Evolutionary conservation across 2,329 filamentous ascomycete species (phyloP), one percentile per base, ranked within the genome.

Genomic region (Trichocomaceae sp.): DNA sequence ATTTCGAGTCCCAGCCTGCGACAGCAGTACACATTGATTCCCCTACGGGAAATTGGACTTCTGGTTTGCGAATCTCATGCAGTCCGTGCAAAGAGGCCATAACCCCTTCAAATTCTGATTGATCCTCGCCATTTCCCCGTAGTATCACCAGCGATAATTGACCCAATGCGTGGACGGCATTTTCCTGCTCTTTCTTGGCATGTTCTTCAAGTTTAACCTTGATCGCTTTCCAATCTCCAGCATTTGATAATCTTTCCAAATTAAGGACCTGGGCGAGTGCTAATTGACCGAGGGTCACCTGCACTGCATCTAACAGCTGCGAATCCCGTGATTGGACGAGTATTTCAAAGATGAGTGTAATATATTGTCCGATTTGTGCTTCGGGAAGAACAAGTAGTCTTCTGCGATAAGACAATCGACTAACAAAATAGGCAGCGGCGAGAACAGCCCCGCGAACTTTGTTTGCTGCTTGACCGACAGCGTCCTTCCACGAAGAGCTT

Each of bases 1-100:
- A 85, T 58, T 87, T 85, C 0, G 92, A 95, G 33, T 87, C 81
- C 91, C 92, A 97, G 39, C 91, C 85, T 37, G 81, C 83, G 37
- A 88, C 81, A 6, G 87, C 82, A 47, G 87, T 87, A 47, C 87
- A 86, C 52, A 97, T 80, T 12, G 93, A 90, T 67, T 96, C 91
- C 13, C 93, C 93, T 26, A 95, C 84, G 0, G 90, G 83, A 66
- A 99, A 96, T 59, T 96, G 92, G 1, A 91, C 81, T 68, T 97
- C 92, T 0, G 88, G 83, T 62, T 90, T 86, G 61, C 88, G 88
- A 44, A 93, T 83, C 66, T 96, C 90, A 62, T 95, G 87, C 2
- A 97, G 76, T 9, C 79, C 79, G 66, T 91, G 88, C 0, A 97
- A 75, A 26, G 82, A 83, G 10, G 83, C 78, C 12, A 90, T 72